Percentiles rank a stretch among this genome's conserved stretches.
These are phyloP conservation scores for Sporothrix phasma DNA, from an alignment of 2,329 filamentous ascomycete genomes.

Conservation along the genomic window DNA sequence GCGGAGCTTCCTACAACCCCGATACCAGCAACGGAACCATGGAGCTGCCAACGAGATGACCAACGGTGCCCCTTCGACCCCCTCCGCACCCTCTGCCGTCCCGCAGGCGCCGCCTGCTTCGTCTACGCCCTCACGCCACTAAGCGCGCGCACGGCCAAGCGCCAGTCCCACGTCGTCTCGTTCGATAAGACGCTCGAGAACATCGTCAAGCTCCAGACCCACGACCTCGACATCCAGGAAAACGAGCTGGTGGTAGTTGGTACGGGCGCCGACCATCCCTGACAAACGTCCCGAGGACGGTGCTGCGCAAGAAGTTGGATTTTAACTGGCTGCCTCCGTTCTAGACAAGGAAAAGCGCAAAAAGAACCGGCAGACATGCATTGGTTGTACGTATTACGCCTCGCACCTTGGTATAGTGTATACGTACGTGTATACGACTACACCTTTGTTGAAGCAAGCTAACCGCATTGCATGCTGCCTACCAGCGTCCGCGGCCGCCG, in stretches of 20 bases:
- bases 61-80: neutral
- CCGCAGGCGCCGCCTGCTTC: neutral
- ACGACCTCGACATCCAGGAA: slow-evolving; percentile 20
- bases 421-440: neutral
- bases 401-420: neutral
- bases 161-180: slow-evolving; percentile 17
- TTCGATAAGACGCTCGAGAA: slow-evolving; percentile 21
- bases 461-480: neutral
- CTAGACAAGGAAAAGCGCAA: slow-evolving; percentile 19
- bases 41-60: neutral
- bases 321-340: neutral
- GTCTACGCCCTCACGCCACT: neutral
- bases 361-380: slow-evolving; percentile 19
- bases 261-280: neutral
- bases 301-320: neutral
- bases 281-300: neutral
- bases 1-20: neutral
- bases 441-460: neutral
- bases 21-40: too few relatives aligned
- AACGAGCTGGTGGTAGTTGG: slow-evolving; percentile 16
- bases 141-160: slow-evolving; percentile 5
- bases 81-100: neutral
- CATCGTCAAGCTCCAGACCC: slow-evolving; percentile 18
- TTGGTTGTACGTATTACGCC: slow-evolving; percentile 6
- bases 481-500: neutral